Conservation (phyloP, 495 filamentous ascomycete genomes). For the Jackrogersella multiformis region DNA sequence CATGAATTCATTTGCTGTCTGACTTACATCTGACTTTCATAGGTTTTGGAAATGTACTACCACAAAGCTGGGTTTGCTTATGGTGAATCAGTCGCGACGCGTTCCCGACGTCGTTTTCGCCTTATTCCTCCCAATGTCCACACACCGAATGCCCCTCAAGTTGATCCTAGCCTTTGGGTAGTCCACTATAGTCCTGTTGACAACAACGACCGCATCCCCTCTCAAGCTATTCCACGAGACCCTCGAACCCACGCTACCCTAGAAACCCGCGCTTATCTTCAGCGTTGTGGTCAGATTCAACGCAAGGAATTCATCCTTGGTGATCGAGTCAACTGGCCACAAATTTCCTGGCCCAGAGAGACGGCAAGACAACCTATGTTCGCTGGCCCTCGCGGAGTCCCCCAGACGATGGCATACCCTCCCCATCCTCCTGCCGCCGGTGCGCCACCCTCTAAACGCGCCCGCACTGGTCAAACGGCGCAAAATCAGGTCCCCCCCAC, state of each 20-base stretch:
- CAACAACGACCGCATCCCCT: slow-evolving; percentile 72
- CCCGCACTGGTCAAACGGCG: slow-evolving; percentile 45
- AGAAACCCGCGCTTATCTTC: slow-evolving; percentile 71
- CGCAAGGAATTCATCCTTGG: slow-evolving; percentile 94
- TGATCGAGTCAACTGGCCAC: slow-evolving; percentile 88
- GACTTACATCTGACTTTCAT: slow-evolving; percentile 6
- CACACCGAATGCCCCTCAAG: slow-evolving; percentile 65
- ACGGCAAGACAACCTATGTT: slow-evolving; percentile 57
- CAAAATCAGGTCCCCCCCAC: slow-evolving; percentile 38
- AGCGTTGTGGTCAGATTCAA: slow-evolving; percentile 79
- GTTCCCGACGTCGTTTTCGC: slow-evolving; percentile 84
- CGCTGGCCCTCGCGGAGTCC: slow-evolving; percentile 52
- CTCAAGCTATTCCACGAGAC: slow-evolving; percentile 65
- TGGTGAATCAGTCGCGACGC: slow-evolving; percentile 73
- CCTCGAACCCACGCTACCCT: slow-evolving; percentile 69
- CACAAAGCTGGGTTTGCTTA: slow-evolving; percentile 81
- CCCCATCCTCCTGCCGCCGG: slow-evolving; percentile 51
- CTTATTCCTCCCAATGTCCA: slow-evolving; percentile 71
- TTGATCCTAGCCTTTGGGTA: slow-evolving; percentile 88
- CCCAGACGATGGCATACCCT: slow-evolving; percentile 62
- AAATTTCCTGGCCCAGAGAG: slow-evolving; percentile 72
- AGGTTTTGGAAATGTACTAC: slow-evolving; percentile 81
- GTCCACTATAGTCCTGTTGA: slow-evolving; percentile 88
- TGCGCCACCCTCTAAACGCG: slow-evolving; percentile 59
- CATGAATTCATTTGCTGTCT: neutral